Conservation (phyloP, 2,329 filamentous ascomycete genomes). For the Calcarisporium arbuscula region DNA sequence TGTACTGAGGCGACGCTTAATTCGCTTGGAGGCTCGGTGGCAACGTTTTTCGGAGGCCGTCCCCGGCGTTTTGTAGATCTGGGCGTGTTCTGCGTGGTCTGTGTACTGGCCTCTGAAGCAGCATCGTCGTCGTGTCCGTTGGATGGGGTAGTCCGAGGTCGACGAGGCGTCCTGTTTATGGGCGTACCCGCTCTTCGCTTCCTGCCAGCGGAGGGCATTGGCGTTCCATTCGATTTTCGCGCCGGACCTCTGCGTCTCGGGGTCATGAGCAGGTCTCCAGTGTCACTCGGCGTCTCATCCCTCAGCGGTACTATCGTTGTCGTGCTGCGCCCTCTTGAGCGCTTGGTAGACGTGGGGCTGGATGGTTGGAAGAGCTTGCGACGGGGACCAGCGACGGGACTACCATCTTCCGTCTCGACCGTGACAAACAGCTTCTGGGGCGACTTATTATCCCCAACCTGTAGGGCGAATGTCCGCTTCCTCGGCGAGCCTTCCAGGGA, state of each 20-base stretch:
- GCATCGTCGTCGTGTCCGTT: slow-evolving; percentile 21
- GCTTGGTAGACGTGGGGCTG: slow-evolving; percentile 31
- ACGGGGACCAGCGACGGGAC: slow-evolving; percentile 25
- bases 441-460: slow-evolving; percentile 43
- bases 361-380: slow-evolving; percentile 38
- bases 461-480: slow-evolving; percentile 51
- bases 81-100: slow-evolving; percentile 28
- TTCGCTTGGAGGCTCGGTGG: slow-evolving; percentile 20
- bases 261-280: slow-evolving; percentile 26
- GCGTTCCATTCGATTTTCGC: slow-evolving; percentile 46
- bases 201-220: slow-evolving; percentile 34
- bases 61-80: slow-evolving; percentile 22
- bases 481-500: slow-evolving; percentile 39
- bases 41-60: slow-evolving; percentile 21
- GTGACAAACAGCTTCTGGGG: slow-evolving; percentile 50
- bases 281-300: slow-evolving; percentile 30
- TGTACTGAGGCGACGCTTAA: slow-evolving; percentile 8
- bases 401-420: slow-evolving; percentile 36
- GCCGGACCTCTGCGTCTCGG: slow-evolving; percentile 40
- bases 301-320: slow-evolving; percentile 48
- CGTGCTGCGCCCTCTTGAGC: slow-evolving; percentile 31
- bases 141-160: slow-evolving; percentile 22
- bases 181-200: slow-evolving; percentile 44
- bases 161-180: slow-evolving; percentile 27
- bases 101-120: slow-evolving; percentile 12